Conservation (phyloP, 2,329 filamentous ascomycete genomes). For the Fusarium papillatum region DNA sequence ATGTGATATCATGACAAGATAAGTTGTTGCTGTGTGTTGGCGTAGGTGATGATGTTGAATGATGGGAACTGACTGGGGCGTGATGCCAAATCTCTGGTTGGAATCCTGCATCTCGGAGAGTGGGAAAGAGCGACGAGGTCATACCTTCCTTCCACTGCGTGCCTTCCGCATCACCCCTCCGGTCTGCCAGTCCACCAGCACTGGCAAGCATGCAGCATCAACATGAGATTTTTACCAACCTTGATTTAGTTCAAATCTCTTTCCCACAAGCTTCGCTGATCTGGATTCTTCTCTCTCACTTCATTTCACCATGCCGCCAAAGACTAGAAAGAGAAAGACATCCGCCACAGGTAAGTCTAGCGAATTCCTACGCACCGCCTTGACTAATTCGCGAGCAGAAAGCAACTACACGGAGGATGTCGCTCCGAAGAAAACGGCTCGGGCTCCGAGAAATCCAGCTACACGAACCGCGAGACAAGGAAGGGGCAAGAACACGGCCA, state of each 20-base stretch:
- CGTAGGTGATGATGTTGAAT: not conserved
- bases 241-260: not conserved
- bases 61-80: not conserved
- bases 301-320: constrained; percentile 41
- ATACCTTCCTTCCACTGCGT: not conserved
- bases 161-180: not conserved
- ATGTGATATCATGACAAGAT: not conserved
- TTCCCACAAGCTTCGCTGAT: not conserved
- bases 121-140: not conserved
- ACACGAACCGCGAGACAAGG: not conserved
- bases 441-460: constrained; percentile 19
- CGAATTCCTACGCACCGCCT: not conserved
- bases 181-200: not conserved
- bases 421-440: constrained; percentile 27
- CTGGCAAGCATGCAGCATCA: not conserved
- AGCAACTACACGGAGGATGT: constrained; percentile 19
- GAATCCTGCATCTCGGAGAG: not conserved
- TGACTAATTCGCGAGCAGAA: constrained; percentile 26
- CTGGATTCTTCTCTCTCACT: not conserved
- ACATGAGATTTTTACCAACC: not conserved
- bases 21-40: not conserved
- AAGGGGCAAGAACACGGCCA: constrained; percentile 1
- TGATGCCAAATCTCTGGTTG: not conserved
- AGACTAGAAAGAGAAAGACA: constrained; percentile 43
- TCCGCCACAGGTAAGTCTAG: constrained; percentile 34